Conservation (phyloP, 495 filamentous ascomycete genomes). For the Trichoderma asperelloides region DNA sequence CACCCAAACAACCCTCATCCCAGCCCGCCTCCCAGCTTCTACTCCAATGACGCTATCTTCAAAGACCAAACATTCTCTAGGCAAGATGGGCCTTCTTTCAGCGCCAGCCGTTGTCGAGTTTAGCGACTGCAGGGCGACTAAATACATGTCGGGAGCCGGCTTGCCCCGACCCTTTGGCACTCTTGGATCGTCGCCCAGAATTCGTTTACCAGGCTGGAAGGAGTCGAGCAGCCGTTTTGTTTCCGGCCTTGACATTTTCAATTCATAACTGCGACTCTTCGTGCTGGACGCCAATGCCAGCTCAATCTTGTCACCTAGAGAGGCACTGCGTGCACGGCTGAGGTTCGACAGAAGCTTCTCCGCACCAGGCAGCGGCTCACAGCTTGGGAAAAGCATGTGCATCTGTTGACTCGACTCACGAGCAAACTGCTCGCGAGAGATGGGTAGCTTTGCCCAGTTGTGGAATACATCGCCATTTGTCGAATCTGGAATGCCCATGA, state of each 20-base stretch:
- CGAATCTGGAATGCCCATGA: constrained; percentile 66
- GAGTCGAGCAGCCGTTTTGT: constrained; percentile 18
- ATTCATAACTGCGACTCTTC: constrained; percentile 18
- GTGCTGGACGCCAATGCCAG: constrained; percentile 24
- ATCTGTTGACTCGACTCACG: constrained; percentile 48
- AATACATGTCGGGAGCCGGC: constrained; percentile 79
- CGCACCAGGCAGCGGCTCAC: constrained; percentile 64
- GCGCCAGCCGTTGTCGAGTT: constrained; percentile 44
- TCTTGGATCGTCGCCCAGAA: constrained; percentile 69
- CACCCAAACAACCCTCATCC: constrained; percentile 83
- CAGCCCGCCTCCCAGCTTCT: constrained; percentile 73
- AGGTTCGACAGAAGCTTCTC: constrained; percentile 49
- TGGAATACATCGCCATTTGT: constrained; percentile 31
- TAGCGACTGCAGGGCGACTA: constrained; percentile 66
- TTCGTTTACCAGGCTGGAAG: constrained; percentile 36
- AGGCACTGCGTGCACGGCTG: constrained; percentile 11
- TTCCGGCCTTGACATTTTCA: constrained; percentile 17
- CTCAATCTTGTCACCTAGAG: constrained; percentile 14
- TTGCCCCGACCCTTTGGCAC: constrained; percentile 68
- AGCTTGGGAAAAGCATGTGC: constrained; percentile 52
- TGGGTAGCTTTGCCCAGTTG: constrained; percentile 74
- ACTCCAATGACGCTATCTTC: constrained; percentile 82
- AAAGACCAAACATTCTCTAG: constrained; percentile 80
- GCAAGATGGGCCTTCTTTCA: constrained; percentile 25
- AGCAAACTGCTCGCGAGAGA: constrained; percentile 51